Evolutionary conservation across 2,329 filamentous ascomycete genomes (phyloP), one percentile per base, ranked within the genome.

Genomic region (Xylariomycetidae sp.): DNA sequence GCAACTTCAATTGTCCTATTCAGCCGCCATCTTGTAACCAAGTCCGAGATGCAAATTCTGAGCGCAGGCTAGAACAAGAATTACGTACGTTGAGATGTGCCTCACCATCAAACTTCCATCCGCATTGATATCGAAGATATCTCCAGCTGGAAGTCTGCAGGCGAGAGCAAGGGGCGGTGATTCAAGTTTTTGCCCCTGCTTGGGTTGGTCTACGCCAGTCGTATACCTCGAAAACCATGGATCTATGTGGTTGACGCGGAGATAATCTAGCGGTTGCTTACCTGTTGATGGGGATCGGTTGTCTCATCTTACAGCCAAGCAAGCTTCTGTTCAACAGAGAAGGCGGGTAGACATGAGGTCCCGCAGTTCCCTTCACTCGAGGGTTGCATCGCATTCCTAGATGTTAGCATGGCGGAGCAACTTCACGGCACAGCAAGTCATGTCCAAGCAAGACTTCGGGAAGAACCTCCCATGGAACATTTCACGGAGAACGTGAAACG

Each of bases 211-310:
- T 95, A 72, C 85, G 87, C 87, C 76, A 89, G 75, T 78, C 79
- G 84, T 94, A 79, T 95, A 95, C 82, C 87, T 86, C 78, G 77
- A 77, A 73, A 82, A 78, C 81, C 84, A 86, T 82, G 56, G 69
- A 63, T 51, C 53, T 64, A 50, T 54, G 66, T 71, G 82, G 77
- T 80, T 76, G 72, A 81, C 77, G 79, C 80, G 85, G 84, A 83
- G 86, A 94, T 94, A 87, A 76, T 67, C 74, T 82, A 79, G 85
- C 85, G 84, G 66, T 39, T 17, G 18, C 18, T 32, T 32, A 28
- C 10, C n/a, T n/a, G n/a, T n/a, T n/a, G n/a, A n/a, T n/a, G 33
- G 25, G 18, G 10, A 23, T 24, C 25, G 19, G 13, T 30, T 9
- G 7, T 34, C 40, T 38, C 45, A 38, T 34, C 35, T 26, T 26